phyloP scores from a whole-genome alignment of 2,329 filamentous ascomycete genomes.

The Cordyceps pruinosa region DNA sequence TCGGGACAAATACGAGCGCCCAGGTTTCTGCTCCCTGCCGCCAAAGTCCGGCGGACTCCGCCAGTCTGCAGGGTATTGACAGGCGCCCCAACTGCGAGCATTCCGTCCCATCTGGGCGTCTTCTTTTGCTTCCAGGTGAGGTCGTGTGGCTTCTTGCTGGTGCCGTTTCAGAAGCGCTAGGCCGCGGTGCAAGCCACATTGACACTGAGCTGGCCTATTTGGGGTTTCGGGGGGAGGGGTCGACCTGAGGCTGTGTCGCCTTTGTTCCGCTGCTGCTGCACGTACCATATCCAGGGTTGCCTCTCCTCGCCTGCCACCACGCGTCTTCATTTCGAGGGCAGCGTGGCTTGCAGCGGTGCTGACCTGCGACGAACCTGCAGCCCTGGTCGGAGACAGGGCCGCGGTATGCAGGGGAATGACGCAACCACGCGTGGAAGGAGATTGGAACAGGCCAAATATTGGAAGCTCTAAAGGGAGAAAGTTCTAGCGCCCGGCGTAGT shows the following conservation, averaged over 20 bases:
- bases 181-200: not conserved
- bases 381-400: too few species aligned
- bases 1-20: not conserved
- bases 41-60: not conserved
- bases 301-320: not conserved
- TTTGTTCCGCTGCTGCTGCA: not conserved
- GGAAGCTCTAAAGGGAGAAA: not conserved
- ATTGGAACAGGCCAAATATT: not conserved
- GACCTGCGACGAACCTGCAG: not conserved
- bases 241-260: not conserved
- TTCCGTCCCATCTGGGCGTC: not conserved
- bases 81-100: slow-evolving; percentile 8
- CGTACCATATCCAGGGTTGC: not conserved
- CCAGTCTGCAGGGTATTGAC: slow-evolving; percentile 1
- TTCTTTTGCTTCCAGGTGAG: not conserved
- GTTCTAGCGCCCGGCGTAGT: not conserved
- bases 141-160: not conserved
- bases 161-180: slow-evolving; percentile 2
- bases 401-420: not conserved
- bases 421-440: not conserved
- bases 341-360: not conserved
- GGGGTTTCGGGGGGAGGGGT: not conserved
- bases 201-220: not conserved
- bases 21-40: not conserved
- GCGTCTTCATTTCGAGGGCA: not conserved